phyloP scores from a whole-genome alignment of 2,329 filamentous ascomycete species.

The Thermoascus crustaceus region DNA sequence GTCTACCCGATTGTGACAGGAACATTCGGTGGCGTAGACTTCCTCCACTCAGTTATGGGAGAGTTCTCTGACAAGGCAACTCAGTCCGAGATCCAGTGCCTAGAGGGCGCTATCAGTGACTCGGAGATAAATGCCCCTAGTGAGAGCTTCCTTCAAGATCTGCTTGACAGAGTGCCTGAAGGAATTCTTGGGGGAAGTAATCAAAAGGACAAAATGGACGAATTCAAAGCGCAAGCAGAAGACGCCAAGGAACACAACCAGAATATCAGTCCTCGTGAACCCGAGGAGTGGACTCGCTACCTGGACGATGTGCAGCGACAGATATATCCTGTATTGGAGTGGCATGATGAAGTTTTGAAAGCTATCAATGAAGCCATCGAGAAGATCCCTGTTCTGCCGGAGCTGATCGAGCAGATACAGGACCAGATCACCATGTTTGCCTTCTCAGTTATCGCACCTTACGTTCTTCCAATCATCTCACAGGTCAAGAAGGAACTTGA shows the following conservation, averaged over 20 bases:
- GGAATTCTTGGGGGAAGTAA: constrained; percentile 62
- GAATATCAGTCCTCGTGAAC: constrained; percentile 65
- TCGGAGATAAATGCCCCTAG: constrained; percentile 55
- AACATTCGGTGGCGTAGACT: constrained; percentile 91
- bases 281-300: constrained; percentile 76
- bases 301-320: constrained; percentile 64
- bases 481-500: constrained; percentile 83
- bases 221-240: constrained; percentile 69
- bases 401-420: constrained; percentile 77
- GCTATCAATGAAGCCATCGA: constrained; percentile 69
- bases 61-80: constrained; percentile 80
- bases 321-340: constrained; percentile 83
- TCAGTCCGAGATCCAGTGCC: constrained; percentile 81
- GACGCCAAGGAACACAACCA: constrained; percentile 68
- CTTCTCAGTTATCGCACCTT: constrained; percentile 84
- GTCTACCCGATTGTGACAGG: constrained; percentile 84
- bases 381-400: constrained; percentile 74
- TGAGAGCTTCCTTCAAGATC: constrained; percentile 66
- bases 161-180: constrained; percentile 73
- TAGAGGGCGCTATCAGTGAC: constrained; percentile 69
- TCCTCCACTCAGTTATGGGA: constrained; percentile 76
- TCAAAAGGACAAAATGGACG: constrained; percentile 65
- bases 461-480: constrained; percentile 73
- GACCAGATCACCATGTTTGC: constrained; percentile 84
- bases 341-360: constrained; percentile 83